These are phyloP conservation scores for Dendrocalamus latiflorus DNA, from an alignment of 202 grass and related monocot genomes.

Conservation along the genomic window DNA sequence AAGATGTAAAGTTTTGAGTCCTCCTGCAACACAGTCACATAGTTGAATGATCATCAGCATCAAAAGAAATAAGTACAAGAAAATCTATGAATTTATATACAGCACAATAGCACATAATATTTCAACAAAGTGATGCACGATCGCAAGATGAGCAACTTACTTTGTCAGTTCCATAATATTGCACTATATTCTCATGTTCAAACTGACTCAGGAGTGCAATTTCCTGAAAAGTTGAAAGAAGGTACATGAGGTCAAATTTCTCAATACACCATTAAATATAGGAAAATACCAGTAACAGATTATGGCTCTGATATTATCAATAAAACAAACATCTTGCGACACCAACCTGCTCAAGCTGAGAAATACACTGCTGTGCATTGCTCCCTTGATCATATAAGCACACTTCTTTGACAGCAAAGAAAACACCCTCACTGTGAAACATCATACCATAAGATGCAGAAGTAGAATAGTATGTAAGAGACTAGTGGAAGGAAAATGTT, in stretches of 20 bases:
- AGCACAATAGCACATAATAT: background rate
- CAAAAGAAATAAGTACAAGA: background rate
- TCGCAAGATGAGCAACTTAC: conserved; percentile 36
- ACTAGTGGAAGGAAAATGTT: background rate
- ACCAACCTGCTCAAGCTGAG: no score
- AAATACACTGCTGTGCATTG: no score
- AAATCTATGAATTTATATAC: conserved; percentile 14
- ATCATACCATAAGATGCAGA: conserved; percentile 27
- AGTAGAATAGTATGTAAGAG: conserved; percentile 7
- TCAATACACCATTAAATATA: conserved; percentile 1
- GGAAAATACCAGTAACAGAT: background rate
- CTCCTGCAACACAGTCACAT: conserved; percentile 52
- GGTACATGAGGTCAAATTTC: conserved; percentile 22
- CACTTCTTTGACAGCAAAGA: conserved; percentile 48
- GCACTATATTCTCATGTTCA: conserved; percentile 93
- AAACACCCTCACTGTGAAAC: conserved; percentile 61
- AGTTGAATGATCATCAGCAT: conserved; percentile 4
- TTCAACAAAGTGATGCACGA: conserved; percentile 8
- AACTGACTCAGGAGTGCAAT: conserved; percentile 90
- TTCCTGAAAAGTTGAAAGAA: conserved; percentile 64
- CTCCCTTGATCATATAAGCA: no score
- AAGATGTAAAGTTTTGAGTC: conserved; percentile 93
- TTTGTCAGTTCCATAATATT: conserved; percentile 93
- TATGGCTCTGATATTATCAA: conserved; percentile 2
- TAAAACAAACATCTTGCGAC: background rate